Evolutionary conservation across 306 rosid genomes (phyloP).

Genomic region (Vigna mungo): DNA sequence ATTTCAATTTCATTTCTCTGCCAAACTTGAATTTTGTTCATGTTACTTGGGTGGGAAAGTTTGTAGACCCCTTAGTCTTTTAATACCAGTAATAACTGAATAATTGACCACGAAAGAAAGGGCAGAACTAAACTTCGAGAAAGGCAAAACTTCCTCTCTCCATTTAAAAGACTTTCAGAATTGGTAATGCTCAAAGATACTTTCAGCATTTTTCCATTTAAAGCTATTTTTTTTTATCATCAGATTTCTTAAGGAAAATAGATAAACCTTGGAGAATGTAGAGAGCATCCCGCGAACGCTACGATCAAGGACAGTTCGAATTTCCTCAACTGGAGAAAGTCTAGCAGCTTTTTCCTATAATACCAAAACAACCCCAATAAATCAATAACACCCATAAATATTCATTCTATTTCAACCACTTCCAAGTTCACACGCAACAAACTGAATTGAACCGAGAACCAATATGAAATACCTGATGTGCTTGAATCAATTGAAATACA

Average conservation of each 20-base stretch:
- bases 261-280: conserved; percentile 75
- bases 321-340: conserved; percentile 74
- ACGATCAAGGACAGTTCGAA: conserved; percentile 75
- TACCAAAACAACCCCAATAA: conserved; percentile 15
- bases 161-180: neutral
- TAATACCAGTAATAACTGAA: neutral
- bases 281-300: conserved; percentile 88
- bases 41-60: conserved; percentile 17
- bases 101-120: conserved; percentile 15
- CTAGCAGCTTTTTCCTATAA: conserved; percentile 86
- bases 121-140: conserved; percentile 6
- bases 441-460: conserved; percentile 7
- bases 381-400: neutral
- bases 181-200: conserved; percentile 15
- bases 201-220: neutral
- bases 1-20: conserved; percentile 33
- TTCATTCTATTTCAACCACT: neutral
- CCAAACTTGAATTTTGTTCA: neutral
- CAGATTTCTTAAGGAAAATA: conserved; percentile 17
- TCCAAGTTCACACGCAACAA: conserved; percentile 7
- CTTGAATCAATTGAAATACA: conserved; percentile 70
- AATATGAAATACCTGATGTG: conserved; percentile 73
- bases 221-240: neutral
- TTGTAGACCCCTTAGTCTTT: conserved; percentile 3
- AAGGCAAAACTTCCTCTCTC: neutral